Evolutionary conservation across 257 asterid species (phyloP).

Genomic region (Solanum appendiculatum): DNA sequence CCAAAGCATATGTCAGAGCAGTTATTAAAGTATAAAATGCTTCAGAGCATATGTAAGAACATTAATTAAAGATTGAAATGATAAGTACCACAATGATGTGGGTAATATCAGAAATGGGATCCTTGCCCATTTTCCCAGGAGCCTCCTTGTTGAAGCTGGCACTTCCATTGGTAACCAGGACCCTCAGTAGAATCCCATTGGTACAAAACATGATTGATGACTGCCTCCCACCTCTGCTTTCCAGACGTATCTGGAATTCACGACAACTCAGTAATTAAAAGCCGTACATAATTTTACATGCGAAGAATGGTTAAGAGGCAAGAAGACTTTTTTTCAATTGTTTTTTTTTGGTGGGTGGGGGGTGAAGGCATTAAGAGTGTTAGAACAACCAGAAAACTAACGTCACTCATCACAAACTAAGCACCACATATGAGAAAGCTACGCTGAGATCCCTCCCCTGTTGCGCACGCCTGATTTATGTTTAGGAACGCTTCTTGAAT

Average conservation of each 20-base stretch:
- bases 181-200: conserved; percentile 72
- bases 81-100: conserved; percentile 86
- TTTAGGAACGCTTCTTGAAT: background rate
- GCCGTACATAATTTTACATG: background rate
- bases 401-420: background rate
- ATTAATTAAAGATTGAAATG: conserved; percentile 6
- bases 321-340: background rate
- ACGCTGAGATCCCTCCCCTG: background rate
- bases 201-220: conserved; percentile 91
- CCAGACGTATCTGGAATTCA: conserved; percentile 73
- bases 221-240: conserved; percentile 78
- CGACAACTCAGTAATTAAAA: conserved; percentile 1
- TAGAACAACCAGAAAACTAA: no score
- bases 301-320: background rate
- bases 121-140: conserved; percentile 17
- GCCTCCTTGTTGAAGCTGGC: conserved; percentile 20
- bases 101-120: conserved; percentile 49
- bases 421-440: background rate
- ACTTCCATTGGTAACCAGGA: conserved; percentile 42
- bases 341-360: background rate
- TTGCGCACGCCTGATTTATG: background rate
- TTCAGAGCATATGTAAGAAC: background rate
- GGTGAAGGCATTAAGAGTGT: background rate
- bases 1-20: background rate
- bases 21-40: conserved; percentile 7